These are phyloP conservation scores for Debaryomyces nepalensis DNA, from an alignment of 1,139 yeast species.

Conservation along the genomic window DNA sequence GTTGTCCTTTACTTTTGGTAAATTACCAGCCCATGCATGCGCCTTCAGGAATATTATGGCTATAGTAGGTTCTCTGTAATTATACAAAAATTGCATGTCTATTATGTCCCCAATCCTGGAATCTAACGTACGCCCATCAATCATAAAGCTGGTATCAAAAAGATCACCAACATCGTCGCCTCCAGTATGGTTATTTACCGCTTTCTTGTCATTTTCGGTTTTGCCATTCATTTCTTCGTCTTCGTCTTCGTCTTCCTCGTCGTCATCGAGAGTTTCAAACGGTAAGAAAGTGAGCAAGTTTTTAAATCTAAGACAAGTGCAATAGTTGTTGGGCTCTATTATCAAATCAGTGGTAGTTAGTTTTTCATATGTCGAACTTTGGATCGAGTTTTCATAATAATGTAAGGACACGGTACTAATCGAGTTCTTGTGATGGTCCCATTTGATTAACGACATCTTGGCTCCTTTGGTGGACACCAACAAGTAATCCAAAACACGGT, in stretches of 20 bases:
- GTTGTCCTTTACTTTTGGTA: constrained; percentile 66
- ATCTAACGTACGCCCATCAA: constrained; percentile 62
- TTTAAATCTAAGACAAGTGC: constrained; percentile 68
- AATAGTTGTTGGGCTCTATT: constrained; percentile 66
- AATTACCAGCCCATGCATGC: constrained; percentile 77
- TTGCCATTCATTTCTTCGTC: constrained; percentile 24
- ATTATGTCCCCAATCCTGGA: constrained; percentile 61
- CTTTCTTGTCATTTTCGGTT: constrained; percentile 7
- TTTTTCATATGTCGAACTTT: constrained; percentile 53
- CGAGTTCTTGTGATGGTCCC: constrained; percentile 59
- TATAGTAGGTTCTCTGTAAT: constrained; percentile 79
- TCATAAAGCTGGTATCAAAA: constrained; percentile 58
- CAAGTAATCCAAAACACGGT: constrained; percentile 59
- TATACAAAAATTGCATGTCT: constrained; percentile 69
- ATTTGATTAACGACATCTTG: constrained; percentile 73
- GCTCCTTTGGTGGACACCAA: constrained; percentile 75
- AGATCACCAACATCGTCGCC: constrained; percentile 20
- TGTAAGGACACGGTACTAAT: constrained; percentile 81
- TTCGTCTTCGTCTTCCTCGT: constrained; percentile 45
- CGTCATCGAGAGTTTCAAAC: constrained; percentile 52
- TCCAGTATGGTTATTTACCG: constrained; percentile 11
- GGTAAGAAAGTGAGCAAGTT: constrained; percentile 80
- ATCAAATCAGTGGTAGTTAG: constrained; percentile 53
- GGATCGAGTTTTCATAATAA: constrained; percentile 76
- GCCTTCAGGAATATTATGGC: constrained; percentile 69